Base-by-base conservation (phyloP, 2,329 filamentous ascomycete species). In the Colletotrichum phormii region DNA sequence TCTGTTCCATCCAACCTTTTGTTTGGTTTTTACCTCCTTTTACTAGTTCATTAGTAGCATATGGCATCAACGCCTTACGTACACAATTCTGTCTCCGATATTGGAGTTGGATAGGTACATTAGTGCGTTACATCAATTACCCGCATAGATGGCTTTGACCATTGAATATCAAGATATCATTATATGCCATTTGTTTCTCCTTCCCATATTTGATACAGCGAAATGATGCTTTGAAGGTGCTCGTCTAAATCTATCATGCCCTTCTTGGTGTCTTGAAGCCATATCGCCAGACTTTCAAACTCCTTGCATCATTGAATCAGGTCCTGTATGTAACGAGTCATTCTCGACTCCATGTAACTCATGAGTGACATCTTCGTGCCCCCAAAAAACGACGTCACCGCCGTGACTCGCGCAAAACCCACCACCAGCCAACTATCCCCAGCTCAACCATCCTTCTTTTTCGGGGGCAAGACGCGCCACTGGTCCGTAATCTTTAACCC, bases 401-500 rank as follows among this genome's bases (percentile, higher is more conserved):
- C 4, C 11, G 18, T 18, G 9, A 53, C n/a, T 18, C 24, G 29
- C 13, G n/a, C 26, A 33, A 18, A 13, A 26, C 13, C 12, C 5
- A 37, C 12, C 29, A 26, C 22, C 13, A 5, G 37, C 60, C 46
- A 66, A 6, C 22, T 18, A 24, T 24, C 57, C 26, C 26, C n/a
- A 26, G 22, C 26, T 46, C n/a, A 66, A 15, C 24, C 6, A 18
- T 61, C 12, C 31, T 65, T 29, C 29, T 61, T 62, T 37, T 78
- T 69, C 74, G 86, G 84, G 64, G 82, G 78, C 64, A 82, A 78
- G n/a, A 87, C 84, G 67, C 75, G 80, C 86, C 86, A 87, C 75
- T 85, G 84, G 77, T 88, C 85, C 26, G 80, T 80, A n/a, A 82
- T 75, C 67, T 77, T 77, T 67, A 86, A 67, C 0, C 82, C 82